These are phyloP conservation scores for Kodamaea sp. DNA, from an alignment of 1,139 yeast species.

Conservation along the genomic window DNA sequence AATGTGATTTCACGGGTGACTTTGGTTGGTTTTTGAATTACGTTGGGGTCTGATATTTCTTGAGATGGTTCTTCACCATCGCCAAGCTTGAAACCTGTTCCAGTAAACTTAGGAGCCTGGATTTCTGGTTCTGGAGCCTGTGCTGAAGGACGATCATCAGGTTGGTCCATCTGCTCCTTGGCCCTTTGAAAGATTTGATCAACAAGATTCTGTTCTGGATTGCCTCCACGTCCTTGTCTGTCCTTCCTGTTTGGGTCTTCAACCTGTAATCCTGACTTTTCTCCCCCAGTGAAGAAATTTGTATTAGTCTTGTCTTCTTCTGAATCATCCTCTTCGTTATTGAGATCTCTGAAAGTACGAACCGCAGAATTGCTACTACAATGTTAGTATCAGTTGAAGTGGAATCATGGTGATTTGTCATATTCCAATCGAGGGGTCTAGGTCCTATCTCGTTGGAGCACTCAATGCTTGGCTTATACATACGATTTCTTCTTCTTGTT, in stretches of 20 bases:
- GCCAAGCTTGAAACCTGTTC: conserved; percentile 84
- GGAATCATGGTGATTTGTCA: background rate
- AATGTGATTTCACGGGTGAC: conserved; percentile 81
- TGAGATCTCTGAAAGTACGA: conserved; percentile 55
- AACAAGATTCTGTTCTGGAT: conserved; percentile 41
- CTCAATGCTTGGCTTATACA: conserved; percentile 10
- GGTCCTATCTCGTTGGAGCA: no score
- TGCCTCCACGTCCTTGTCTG: conserved; percentile 19
- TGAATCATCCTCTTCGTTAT: conserved; percentile 43
- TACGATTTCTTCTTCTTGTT: conserved; percentile 8
- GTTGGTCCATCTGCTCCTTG: conserved; percentile 42
- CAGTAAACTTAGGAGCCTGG: conserved; percentile 43
- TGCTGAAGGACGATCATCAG: conserved; percentile 48
- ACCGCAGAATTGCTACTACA: conserved; percentile 21
- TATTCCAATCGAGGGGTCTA: no score
- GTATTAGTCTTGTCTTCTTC: conserved; percentile 68
- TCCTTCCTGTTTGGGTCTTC: conserved; percentile 76
- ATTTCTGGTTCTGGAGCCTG: conserved; percentile 15
- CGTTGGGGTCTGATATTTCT: conserved; percentile 31
- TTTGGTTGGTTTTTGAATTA: conserved; percentile 42
- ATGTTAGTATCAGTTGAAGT: no score
- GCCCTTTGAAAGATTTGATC: conserved; percentile 50
- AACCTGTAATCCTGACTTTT: conserved; percentile 89
- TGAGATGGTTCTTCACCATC: conserved; percentile 52
- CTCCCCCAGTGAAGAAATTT: conserved; percentile 92